Conservation (phyloP, 371 early-diverging fungal genomes). For the Thermomucor indicae-seudaticae region DNA sequence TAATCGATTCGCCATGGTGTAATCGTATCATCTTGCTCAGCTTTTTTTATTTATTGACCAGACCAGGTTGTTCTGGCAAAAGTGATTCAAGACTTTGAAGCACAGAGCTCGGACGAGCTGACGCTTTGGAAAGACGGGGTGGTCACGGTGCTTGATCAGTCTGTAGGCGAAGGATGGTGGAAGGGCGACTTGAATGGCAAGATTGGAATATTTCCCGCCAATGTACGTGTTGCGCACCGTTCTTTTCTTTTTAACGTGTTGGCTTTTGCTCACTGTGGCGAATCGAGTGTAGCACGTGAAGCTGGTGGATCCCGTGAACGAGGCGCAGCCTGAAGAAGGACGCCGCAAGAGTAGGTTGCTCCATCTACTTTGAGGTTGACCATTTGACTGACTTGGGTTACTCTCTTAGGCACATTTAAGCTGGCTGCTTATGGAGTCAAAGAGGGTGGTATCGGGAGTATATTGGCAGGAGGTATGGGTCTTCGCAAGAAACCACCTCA, state of each 20-base stretch:
- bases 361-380: neutral
- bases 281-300: conserved; percentile 37
- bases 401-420: conserved; percentile 22
- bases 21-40: too few relatives aligned
- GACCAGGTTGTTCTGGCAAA: conserved; percentile 45
- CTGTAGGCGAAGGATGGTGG: conserved; percentile 55
- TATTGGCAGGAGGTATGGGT: conserved; percentile 62
- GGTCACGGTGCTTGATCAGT: conserved; percentile 57
- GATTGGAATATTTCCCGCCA: conserved; percentile 60
- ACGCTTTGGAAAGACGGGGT: conserved; percentile 57
- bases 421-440: conserved; percentile 77
- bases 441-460: conserved; percentile 75
- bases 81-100: conserved; percentile 58
- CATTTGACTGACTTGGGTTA: neutral
- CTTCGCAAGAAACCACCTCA: conserved; percentile 34
- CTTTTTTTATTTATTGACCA: too few relatives aligned
- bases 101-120: conserved; percentile 60
- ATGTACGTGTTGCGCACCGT: conserved; percentile 39
- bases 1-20: neutral
- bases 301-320: conserved; percentile 23
- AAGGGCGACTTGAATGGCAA: conserved; percentile 61
- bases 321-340: neutral
- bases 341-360: neutral
- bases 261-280: too few relatives aligned
- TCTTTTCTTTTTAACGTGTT: too few relatives aligned